Base-by-base conservation (phyloP, 2,329 filamentous ascomycete species). In the Keithomyces neogunnii region DNA sequence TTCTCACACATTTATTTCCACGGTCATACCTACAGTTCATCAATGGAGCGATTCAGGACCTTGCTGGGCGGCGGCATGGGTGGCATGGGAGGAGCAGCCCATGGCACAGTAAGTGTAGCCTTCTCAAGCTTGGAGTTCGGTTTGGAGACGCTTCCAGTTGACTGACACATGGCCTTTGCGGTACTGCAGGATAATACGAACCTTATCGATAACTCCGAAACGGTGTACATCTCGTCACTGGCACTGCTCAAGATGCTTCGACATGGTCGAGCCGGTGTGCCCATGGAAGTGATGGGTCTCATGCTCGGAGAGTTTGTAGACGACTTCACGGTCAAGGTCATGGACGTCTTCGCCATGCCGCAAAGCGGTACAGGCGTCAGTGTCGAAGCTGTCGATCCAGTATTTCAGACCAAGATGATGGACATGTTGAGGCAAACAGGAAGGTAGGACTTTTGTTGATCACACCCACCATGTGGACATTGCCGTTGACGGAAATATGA, bases 331-430 rank as follows among this genome's bases (percentile, higher is more conserved):
- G 93, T 99, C 56, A 86, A 92, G 60, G 93, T 99, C 11, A 92
- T 97, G 59, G 93, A 99, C 71, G 93, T 99, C 31, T 99, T 99
- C 71, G 93, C 93, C 54, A 99, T 99, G 93, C 93, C 93, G 26
- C 93, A 99, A 69, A 96, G 91, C 62, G 93, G 93, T 73, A 99
- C 93, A 1, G 93, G 93, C 60, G 93, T 99, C 61, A 96, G 89
- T 71, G 93, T 99, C 63, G 93, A 99, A 73, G 95, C 93, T 48
- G 93, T 99, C 57, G 93, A 99, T 68, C 90, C 91, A 8, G 93
- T 99, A 35, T 99, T 99, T 71, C 93, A 99, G 75, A 96, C 90
- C 64, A 99, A 96, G 80, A 99, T 99, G 93, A 99, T 99, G 93
- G 93, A 99, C 69, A 97, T 99, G 93, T 77, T 99, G 68, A 81